Evolutionary conservation across 2,329 filamentous ascomycete species (phyloP), one percentile per base, ranked within the genome.

Genomic region (Aspergillus quadricinctus): DNA sequence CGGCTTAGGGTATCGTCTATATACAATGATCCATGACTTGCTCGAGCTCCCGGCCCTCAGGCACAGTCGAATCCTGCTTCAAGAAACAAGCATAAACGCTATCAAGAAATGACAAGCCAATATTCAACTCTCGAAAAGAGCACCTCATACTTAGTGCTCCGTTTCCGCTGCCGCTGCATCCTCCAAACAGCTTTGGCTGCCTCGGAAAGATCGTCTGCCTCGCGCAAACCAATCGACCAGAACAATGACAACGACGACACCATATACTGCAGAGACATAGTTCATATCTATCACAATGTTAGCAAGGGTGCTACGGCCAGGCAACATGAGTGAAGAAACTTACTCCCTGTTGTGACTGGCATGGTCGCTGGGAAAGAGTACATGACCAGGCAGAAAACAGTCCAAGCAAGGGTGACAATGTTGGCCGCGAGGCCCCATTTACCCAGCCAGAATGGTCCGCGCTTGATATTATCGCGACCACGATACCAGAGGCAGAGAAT

Each of bases 391-490:
- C 57, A 57, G 45, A 81, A 79, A n/a, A 72, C 37, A 0, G 77
- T 80, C 77, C 78, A 81, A 8, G 60, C 45, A 4, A 81, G 65
- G 1, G 78, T 64, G 1, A 80, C 69, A 28, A 72, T 64, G 59
- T 80, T 80, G 14, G 73, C 66, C 31, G 74, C 61, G 7, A 74
- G 56, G 0, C 78, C 78, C 25, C 79, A 10, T 2, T 64, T 64
- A 2, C 77, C 77, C 28, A 80, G 65, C 71, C 75, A 79, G 67
- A 80, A 80, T 0, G 77, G 76, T 0, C 77, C 77, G 52, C 72
- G 72, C 1, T 54, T 46, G 60, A 80, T 74, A 50, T 68, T 75
- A n/a, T 73, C 60, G 49, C 78, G 73, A 23, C 78, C 77, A 27
- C 69, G 68, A 48, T 75, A 60, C 9, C 81, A 69, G 25, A 80